Conservation (phyloP, 78 protist genomes). For the Planoprotostelium fungivorum region DNA sequence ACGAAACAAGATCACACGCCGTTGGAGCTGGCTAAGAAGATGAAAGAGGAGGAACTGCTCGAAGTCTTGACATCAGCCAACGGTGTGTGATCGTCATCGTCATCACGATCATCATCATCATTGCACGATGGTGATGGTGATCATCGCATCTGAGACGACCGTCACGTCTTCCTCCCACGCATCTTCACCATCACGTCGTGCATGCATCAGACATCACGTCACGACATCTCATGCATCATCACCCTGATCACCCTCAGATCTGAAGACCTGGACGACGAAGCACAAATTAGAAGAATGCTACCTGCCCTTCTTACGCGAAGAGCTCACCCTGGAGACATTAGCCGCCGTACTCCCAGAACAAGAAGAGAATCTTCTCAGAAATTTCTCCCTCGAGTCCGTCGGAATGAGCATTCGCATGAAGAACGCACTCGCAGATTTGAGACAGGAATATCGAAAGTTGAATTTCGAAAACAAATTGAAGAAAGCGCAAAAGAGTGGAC, state of each 20-base stretch:
- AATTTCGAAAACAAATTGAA: neutral
- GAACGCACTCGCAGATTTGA: neutral
- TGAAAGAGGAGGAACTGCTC: neutral
- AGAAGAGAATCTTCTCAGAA: neutral
- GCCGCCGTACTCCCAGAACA: neutral
- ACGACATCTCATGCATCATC: too few species aligned
- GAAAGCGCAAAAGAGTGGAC: neutral
- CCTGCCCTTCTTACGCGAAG: neutral
- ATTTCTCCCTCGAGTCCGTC: neutral
- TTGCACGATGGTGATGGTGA: too few species aligned
- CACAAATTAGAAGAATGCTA: neutral
- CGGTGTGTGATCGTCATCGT: neutral
- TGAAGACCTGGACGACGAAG: neutral
- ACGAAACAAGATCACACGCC: neutral
- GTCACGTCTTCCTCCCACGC: too few species aligned
- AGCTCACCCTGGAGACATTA: neutral
- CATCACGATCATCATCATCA: too few species aligned
- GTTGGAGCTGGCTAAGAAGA: neutral
- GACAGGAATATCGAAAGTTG: neutral
- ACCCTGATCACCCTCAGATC: neutral
- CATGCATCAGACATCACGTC: too few species aligned
- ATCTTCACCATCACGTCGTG: too few species aligned
- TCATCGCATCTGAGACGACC: too few species aligned
- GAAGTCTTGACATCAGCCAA: neutral
- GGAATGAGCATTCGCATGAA: neutral